Evolutionary conservation across 2,329 filamentous ascomycete genomes (phyloP).

Genomic region (Furcasterigmium sp.): DNA sequence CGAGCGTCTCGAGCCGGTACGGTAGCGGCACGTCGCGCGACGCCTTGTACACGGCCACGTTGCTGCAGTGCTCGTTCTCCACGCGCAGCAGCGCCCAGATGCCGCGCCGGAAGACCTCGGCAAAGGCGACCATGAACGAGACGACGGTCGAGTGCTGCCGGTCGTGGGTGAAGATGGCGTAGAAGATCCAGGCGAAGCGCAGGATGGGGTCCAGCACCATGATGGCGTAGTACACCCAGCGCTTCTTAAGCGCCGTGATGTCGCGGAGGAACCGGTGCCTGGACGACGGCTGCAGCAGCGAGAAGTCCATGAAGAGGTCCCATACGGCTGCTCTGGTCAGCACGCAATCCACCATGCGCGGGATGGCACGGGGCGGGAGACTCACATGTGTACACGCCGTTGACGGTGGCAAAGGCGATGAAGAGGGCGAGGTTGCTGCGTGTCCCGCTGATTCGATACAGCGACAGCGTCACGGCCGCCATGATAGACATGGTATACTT

Average conservation of each 20-base stretch:
- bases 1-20: conserved; percentile 56
- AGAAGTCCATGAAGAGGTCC: conserved; percentile 97
- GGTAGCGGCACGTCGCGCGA: conserved; percentile 82
- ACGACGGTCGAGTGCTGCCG: conserved; percentile 77
- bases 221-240: conserved; percentile 81
- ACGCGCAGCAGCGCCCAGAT: conserved; percentile 93
- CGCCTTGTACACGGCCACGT: conserved; percentile 85
- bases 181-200: conserved; percentile 92
- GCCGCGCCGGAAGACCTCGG: conserved; percentile 78
- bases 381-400: conserved; percentile 75
- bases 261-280: conserved; percentile 66
- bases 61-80: conserved; percentile 95
- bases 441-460: conserved; percentile 71
- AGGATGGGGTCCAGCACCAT: conserved; percentile 81
- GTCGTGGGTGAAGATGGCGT: conserved; percentile 75
- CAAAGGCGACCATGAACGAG: conserved; percentile 72
- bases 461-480: conserved; percentile 70
- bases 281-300: conserved; percentile 72
- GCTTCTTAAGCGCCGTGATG: conserved; percentile 70
- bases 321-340: conserved; percentile 58
- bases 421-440: conserved; percentile 62
- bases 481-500: conserved; percentile 87
- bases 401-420: conserved; percentile 74
- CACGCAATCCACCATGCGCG: too few relatives aligned
- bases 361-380: conserved; percentile 8